phyloP scores from a whole-genome alignment of 1,284 basidiomycete species.

The Apiotrichum mycotoxinovorans region DNA sequence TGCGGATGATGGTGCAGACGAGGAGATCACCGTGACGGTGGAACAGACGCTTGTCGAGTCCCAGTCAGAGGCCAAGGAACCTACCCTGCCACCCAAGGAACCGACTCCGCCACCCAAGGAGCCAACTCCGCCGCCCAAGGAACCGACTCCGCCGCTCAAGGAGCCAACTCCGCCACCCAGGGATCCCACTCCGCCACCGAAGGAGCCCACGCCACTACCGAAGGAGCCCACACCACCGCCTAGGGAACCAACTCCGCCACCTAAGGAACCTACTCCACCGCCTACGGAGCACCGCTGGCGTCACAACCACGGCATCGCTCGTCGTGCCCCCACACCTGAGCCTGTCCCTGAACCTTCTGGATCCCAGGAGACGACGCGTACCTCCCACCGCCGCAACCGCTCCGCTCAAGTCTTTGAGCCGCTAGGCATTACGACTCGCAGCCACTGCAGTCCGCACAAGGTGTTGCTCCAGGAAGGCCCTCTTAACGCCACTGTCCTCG shows the following conservation, averaged over 20 bases:
- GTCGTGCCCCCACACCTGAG: neutral
- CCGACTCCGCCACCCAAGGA: neutral
- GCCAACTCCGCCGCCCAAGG: constrained; percentile 13
- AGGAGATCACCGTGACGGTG: neutral
- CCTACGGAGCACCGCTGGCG: constrained; percentile 1
- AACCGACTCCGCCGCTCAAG: constrained; percentile 9
- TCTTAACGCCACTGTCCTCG: constrained; percentile 1
- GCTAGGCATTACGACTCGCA: neutral
- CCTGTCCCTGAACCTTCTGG: neutral
- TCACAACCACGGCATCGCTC: neutral
- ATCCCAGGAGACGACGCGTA: neutral
- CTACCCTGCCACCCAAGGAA: neutral
- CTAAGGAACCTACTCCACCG: neutral
- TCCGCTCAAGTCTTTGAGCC: neutral
- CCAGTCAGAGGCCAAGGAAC: neutral
- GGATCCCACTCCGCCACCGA: neutral
- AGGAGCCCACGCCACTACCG: neutral
- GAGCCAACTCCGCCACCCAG: neutral
- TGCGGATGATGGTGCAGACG: too few species aligned
- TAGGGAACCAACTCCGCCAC: neutral
- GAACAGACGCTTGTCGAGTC: neutral
- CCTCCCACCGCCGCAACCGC: neutral
- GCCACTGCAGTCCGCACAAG: constrained; percentile 4
- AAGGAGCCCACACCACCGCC: neutral
- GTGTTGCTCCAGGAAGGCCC: constrained; percentile 9